phyloP scores from a whole-genome alignment of 2,329 filamentous ascomycete genomes.

The Nothophoma quercina region DNA sequence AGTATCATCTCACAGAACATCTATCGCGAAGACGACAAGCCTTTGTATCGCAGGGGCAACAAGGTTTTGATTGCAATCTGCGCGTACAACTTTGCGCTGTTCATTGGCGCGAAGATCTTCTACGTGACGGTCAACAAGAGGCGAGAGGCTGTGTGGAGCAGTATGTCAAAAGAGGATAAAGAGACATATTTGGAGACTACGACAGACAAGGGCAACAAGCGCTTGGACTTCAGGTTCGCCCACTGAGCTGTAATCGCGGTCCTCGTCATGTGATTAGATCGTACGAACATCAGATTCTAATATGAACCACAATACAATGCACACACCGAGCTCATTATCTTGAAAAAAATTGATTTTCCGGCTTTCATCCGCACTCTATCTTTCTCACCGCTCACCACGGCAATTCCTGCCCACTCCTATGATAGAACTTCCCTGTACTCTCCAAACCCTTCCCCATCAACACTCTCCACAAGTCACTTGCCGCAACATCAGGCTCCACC shows the following conservation, averaged over 20 bases:
- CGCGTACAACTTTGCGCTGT: conserved; percentile 59
- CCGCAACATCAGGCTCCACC: conserved; percentile 57
- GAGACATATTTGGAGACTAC: conserved; percentile 47
- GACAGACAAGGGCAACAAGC: conserved; percentile 48
- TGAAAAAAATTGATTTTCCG: too few relatives aligned
- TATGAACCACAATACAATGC: too few relatives aligned
- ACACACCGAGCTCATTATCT: too few relatives aligned
- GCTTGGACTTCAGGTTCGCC: conserved; percentile 46
- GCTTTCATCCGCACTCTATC: too few relatives aligned
- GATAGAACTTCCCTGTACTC: conserved; percentile 55
- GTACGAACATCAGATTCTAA: too few relatives aligned
- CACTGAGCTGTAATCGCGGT: conserved; percentile 25
- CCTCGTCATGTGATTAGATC: not conserved
- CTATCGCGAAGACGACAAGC: conserved; percentile 62
- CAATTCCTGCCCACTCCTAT: conserved; percentile 54
- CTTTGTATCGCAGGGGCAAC: conserved; percentile 62
- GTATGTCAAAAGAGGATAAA: conserved; percentile 46
- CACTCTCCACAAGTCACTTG: conserved; percentile 54
- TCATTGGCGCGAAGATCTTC: conserved; percentile 61
- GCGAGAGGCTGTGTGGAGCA: conserved; percentile 40
- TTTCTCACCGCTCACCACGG: conserved; percentile 51
- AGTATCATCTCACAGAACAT: conserved; percentile 52
- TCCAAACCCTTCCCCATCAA: conserved; percentile 50
- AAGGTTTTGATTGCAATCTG: conserved; percentile 61
- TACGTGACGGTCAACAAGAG: conserved; percentile 61